phyloP scores from a whole-genome alignment of 495 filamentous ascomycete species.

The Annulohypoxylon stygium region DNA sequence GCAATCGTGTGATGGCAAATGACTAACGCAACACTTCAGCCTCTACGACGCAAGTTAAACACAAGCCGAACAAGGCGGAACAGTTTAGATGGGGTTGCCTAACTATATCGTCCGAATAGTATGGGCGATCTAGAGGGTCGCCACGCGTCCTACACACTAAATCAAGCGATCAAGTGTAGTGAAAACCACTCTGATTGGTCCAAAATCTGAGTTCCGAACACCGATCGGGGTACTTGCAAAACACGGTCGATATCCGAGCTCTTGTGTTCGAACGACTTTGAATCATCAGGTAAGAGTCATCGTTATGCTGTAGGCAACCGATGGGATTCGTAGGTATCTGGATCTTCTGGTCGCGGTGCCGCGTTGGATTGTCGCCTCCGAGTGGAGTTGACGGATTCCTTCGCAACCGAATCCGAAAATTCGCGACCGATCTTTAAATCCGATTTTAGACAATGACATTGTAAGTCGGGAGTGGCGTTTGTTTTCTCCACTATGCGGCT shows the following conservation, averaged over 20 bases:
- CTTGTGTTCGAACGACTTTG: not conserved
- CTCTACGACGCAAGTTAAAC: slow-evolving; percentile 41
- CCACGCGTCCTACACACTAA: slow-evolving; percentile 41
- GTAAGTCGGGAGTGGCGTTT: not conserved
- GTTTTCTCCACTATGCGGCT: slow-evolving; percentile 4
- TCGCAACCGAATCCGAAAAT: slow-evolving; percentile 24
- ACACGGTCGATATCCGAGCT: slow-evolving; percentile 21
- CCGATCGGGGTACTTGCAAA: slow-evolving; percentile 22
- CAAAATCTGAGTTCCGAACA: slow-evolving; percentile 3
- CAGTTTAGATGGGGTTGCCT: slow-evolving; percentile 39
- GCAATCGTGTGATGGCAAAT: slow-evolving; percentile 36
- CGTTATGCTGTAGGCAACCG: slow-evolving; percentile 15
- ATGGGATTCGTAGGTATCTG: not conserved
- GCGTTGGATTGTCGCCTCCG: slow-evolving; percentile 37
- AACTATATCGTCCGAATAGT: not conserved
- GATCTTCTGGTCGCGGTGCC: not conserved
- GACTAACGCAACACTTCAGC: slow-evolving; percentile 25
- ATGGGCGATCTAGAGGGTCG: slow-evolving; percentile 29
- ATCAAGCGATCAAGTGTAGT: slow-evolving; percentile 10
- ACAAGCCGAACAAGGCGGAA: slow-evolving; percentile 40
- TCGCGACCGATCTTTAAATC: slow-evolving; percentile 19
- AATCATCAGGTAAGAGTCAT: slow-evolving; percentile 33
- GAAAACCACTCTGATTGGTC: slow-evolving; percentile 32
- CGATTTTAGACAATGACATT: not conserved
- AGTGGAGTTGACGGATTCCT: not conserved